Evolutionary conservation across 129 eudicot species (phyloP).

Genomic region (Helichrysum umbraculigerum): DNA sequence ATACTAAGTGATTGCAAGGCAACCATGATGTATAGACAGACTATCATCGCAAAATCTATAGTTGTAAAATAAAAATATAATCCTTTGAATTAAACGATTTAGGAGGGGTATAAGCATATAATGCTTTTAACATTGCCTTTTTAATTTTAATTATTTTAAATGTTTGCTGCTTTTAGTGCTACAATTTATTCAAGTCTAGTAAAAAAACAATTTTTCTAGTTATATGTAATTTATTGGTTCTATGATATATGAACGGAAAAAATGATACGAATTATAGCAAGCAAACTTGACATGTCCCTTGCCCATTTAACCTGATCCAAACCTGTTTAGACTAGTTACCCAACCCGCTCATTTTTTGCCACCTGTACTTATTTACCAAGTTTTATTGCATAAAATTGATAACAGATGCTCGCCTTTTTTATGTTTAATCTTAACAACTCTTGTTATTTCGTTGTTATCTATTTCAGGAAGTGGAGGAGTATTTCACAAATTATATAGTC

Average conservation of each 20-base stretch:
- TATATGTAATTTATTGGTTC: too few relatives aligned
- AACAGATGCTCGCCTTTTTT: not conserved
- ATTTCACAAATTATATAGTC: constrained; percentile 74
- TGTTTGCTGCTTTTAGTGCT: not conserved
- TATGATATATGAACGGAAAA: too few relatives aligned
- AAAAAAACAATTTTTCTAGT: not conserved
- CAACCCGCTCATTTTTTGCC: not conserved
- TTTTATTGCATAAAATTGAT: not conserved
- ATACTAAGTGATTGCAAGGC: not conserved
- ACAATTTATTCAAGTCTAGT: not conserved
- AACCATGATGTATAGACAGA: not conserved
- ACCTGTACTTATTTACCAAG: not conserved
- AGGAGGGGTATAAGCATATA: too few relatives aligned
- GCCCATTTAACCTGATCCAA: not conserved
- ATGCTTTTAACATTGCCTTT: not conserved
- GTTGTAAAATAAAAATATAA: too few relatives aligned
- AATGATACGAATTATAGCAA: not conserved
- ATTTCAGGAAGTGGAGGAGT: constrained; percentile 71
- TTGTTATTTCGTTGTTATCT: constrained; percentile 1
- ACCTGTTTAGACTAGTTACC: not conserved
- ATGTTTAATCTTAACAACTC: not conserved
- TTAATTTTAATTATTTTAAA: not conserved
- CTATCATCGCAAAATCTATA: too few relatives aligned
- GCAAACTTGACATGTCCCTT: not conserved
- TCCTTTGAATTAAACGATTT: too few relatives aligned